phyloP scores from a whole-genome alignment of 2,329 filamentous ascomycete genomes.

The Pseudovirgaria hyperparasitica region DNA sequence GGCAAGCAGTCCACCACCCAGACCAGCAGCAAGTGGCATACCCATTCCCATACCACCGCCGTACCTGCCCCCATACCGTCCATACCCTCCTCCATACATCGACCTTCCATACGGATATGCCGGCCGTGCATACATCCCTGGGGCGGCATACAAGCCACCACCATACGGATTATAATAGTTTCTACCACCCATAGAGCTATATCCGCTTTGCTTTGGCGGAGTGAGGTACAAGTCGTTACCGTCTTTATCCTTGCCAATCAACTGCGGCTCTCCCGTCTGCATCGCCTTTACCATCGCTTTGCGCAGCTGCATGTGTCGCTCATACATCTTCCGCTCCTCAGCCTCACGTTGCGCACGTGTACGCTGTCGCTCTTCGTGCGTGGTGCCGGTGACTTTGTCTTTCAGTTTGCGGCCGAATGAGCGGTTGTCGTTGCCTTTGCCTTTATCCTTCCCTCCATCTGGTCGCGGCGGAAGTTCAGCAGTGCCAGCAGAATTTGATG shows the following conservation, averaged over 20 bases:
- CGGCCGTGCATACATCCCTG: slow-evolving; percentile 38
- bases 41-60: slow-evolving; percentile 25
- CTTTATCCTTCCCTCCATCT: slow-evolving; percentile 14
- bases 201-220: slow-evolving; percentile 35
- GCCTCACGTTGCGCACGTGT: slow-evolving; percentile 34
- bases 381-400: slow-evolving; percentile 44
- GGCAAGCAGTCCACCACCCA: slow-evolving; percentile 21
- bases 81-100: slow-evolving; percentile 23
- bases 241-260: slow-evolving; percentile 39
- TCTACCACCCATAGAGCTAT: slow-evolving; percentile 13
- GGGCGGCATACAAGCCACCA: slow-evolving; percentile 32
- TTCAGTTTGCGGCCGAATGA: slow-evolving; percentile 45
- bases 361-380: slow-evolving; percentile 40
- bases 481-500: slow-evolving; percentile 6
- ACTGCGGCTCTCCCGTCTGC: slow-evolving; percentile 43
- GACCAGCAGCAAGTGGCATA: slow-evolving; percentile 17
- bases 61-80: too few relatives aligned
- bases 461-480: slow-evolving; percentile 13
- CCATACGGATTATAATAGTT: slow-evolving; percentile 35
- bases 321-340: slow-evolving; percentile 39
- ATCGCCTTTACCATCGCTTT: slow-evolving; percentile 38
- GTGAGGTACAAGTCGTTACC: slow-evolving; percentile 47
- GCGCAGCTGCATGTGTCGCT: slow-evolving; percentile 37
- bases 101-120: slow-evolving; percentile 31
- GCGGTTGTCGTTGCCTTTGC: slow-evolving; percentile 17